These are phyloP conservation scores for Lagerstroemia speciosa DNA, from an alignment of 345 rosid genomes.

Conservation along the genomic window DNA sequence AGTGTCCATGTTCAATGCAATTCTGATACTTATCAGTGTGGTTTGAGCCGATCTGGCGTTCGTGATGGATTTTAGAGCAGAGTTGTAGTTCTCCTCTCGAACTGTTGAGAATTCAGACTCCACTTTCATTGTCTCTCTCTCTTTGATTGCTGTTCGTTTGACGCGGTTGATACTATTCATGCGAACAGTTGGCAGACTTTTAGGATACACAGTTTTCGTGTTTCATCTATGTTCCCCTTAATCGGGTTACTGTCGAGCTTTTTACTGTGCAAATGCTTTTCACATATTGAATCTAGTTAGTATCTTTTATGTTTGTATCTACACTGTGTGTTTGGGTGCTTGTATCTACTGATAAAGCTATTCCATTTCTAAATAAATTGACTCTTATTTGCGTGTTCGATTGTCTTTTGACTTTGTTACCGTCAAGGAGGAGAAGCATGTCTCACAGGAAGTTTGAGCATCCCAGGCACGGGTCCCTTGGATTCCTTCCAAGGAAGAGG, in stretches of 20 bases:
- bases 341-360: not conserved
- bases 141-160: not conserved
- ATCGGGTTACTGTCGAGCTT: not conserved
- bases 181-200: not conserved
- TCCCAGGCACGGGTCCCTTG: constrained; percentile 90
- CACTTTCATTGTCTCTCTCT: not conserved
- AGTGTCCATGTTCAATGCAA: not conserved
- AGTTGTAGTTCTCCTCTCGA: not conserved
- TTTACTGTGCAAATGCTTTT: not conserved
- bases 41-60: not conserved
- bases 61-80: not conserved
- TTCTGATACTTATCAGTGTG: not conserved
- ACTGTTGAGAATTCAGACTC: not conserved
- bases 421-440: constrained; percentile 33
- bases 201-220: not conserved
- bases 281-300: not conserved
- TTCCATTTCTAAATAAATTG: not conserved
- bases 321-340: no score
- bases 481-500: constrained; percentile 85
- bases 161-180: not conserved
- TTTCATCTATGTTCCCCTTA: not conserved
- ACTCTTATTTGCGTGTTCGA: not conserved
- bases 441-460: constrained; percentile 96
- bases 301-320: not conserved
- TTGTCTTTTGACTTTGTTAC: not conserved